phyloP scores from a whole-genome alignment of 176 grass and related monocot genomes.

The Phyllostachys edulis region DNA sequence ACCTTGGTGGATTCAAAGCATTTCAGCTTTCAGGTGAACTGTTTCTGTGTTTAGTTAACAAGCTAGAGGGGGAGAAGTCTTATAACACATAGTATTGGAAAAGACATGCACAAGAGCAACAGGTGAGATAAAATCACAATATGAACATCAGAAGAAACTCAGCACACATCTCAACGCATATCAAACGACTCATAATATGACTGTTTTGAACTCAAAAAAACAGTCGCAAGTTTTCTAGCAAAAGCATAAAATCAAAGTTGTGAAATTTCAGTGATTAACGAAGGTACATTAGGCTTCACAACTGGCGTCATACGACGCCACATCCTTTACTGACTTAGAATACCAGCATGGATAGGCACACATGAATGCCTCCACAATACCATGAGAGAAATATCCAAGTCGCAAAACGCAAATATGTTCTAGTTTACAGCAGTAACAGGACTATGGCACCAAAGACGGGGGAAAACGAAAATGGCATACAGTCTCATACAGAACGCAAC shows the following conservation, averaged over 20 bases:
- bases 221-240: too few species aligned
- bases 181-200: too few species aligned
- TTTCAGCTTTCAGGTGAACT: not conserved
- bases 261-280: constrained; percentile 24
- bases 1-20: not conserved
- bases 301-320: constrained; percentile 31
- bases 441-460: constrained; percentile 32
- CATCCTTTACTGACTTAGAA: not conserved
- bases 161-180: too few species aligned
- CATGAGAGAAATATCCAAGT: constrained; percentile 19
- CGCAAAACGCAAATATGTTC: constrained; percentile 33
- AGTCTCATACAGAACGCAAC: constrained; percentile 50
- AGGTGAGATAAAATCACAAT: constrained; percentile 26
- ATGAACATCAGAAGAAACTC: too few species aligned
- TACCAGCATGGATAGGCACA: not conserved
- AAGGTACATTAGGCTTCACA: constrained; percentile 31
- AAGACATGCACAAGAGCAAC: not conserved
- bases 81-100: not conserved
- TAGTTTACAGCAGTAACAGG: constrained; percentile 62
- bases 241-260: constrained; percentile 26
- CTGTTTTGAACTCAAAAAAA: too few species aligned
- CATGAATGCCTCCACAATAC: not conserved
- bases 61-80: not conserved
- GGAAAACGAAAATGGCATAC: constrained; percentile 30
- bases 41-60: not conserved